A percentile compares a stretch with the other conserved stretches of the same genome.
Conservation (phyloP, 768 basidiomycete species). For the Lentinus tigrinus region DNA sequence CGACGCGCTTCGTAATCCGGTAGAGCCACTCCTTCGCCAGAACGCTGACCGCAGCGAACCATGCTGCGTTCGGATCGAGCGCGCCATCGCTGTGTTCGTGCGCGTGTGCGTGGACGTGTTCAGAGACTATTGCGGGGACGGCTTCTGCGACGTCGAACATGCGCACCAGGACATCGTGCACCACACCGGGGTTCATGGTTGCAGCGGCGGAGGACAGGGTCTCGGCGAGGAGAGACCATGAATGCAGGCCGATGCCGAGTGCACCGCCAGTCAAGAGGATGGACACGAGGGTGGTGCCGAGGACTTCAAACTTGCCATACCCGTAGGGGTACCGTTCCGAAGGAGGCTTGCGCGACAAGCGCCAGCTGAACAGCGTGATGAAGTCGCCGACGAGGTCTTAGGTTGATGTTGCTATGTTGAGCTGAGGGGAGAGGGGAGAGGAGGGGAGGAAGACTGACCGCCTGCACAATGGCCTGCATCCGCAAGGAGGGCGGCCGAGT, state of each 20-base stretch:
- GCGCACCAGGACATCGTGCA: constrained; percentile 62
- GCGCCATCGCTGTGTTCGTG: constrained; percentile 54
- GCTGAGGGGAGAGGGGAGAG: neutral
- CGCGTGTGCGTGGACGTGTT: constrained; percentile 28
- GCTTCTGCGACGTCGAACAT: constrained; percentile 54
- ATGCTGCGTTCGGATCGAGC: constrained; percentile 92
- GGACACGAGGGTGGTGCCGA: constrained; percentile 90
- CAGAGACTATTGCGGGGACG: constrained; percentile 39
- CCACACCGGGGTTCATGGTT: constrained; percentile 60
- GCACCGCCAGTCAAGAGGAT: constrained; percentile 84
- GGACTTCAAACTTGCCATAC: constrained; percentile 91
- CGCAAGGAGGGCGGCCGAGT: constrained; percentile 87
- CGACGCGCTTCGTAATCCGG: constrained; percentile 83
- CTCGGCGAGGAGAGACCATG: constrained; percentile 78
- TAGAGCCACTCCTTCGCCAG: constrained; percentile 92
- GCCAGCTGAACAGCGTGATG: constrained; percentile 88
- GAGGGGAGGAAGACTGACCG: constrained; percentile 47
- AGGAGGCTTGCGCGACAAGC: constrained; percentile 78
- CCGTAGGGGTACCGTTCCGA: constrained; percentile 82
- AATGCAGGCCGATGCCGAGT: constrained; percentile 86
- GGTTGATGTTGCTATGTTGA: neutral
- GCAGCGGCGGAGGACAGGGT: constrained; percentile 65
- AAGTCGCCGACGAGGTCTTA: constrained; percentile 86
- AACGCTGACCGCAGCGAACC: constrained; percentile 87
- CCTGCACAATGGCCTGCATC: constrained; percentile 92